phyloP scores from a whole-genome alignment of 257 asterid genomes.

The Solanum gracilifrons region DNA sequence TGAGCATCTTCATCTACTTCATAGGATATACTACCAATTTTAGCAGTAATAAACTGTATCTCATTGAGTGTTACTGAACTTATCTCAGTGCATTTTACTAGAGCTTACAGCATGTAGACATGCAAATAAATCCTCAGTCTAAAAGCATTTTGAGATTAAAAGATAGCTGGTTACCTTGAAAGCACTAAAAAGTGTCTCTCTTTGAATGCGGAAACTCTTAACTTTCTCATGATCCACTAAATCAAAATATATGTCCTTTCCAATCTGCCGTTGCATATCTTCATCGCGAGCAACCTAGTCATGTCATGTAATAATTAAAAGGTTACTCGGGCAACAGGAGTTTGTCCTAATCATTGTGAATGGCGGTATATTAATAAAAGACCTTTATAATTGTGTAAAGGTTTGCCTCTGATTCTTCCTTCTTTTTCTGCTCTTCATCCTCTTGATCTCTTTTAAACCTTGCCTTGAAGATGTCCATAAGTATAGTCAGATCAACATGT shows the following conservation, averaged over 20 bases:
- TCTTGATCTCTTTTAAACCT: slow-evolving; percentile 90
- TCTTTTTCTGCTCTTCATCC: slow-evolving; percentile 88
- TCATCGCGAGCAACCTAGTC: slow-evolving; percentile 89
- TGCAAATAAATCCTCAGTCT: neutral
- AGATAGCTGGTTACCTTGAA: slow-evolving; percentile 47
- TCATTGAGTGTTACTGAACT: neutral
- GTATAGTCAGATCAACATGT: neutral
- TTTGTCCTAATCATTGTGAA: neutral
- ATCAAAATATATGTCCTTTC: slow-evolving; percentile 82
- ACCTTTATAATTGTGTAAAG: slow-evolving; percentile 95
- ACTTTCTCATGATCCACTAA: slow-evolving; percentile 98
- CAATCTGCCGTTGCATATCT: slow-evolving; percentile 79
- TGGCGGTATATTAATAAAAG: neutral
- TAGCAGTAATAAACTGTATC: neutral
- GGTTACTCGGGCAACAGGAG: neutral
- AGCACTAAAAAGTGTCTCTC: slow-evolving; percentile 56
- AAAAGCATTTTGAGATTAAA: neutral
- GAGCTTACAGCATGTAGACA: neutral
- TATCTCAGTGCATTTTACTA: neutral
- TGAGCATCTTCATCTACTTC: neutral
- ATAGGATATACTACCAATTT: neutral
- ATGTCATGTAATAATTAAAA: neutral
- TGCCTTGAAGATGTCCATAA: slow-evolving; percentile 34
- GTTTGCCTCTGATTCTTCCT: slow-evolving; percentile 85
- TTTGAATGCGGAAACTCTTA: slow-evolving; percentile 79